phyloP scores from a whole-genome alignment of 2,329 filamentous ascomycete species.

The Westerdykella aurantiaca region DNA sequence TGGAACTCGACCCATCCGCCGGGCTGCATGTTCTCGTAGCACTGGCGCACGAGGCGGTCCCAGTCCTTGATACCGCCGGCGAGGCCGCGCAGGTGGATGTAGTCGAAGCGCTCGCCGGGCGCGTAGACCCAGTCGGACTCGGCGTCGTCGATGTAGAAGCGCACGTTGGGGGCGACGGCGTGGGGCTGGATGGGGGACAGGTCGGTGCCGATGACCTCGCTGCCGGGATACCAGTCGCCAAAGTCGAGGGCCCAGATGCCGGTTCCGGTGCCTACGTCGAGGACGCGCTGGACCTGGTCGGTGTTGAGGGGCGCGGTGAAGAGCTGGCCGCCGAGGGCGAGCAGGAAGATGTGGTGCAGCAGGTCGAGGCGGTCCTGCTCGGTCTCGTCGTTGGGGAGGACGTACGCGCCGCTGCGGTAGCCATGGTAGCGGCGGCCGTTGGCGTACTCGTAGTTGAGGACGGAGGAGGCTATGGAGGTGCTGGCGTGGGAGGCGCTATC shows the following conservation, averaged over 20 bases:
- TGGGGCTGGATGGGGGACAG: slow-evolving; percentile 36
- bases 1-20: slow-evolving; percentile 36
- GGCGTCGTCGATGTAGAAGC: slow-evolving; percentile 41
- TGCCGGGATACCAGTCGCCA: slow-evolving; percentile 31
- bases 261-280: slow-evolving; percentile 39
- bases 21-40: slow-evolving; percentile 23
- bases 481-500: slow-evolving; percentile 20
- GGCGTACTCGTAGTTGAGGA: slow-evolving; percentile 35
- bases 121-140: slow-evolving; percentile 37
- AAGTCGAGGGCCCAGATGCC: slow-evolving; percentile 37
- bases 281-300: slow-evolving; percentile 35
- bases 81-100: slow-evolving; percentile 31
- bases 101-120: slow-evolving; percentile 31
- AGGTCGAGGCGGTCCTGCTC: slow-evolving; percentile 38
- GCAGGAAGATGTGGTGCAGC: slow-evolving; percentile 35
- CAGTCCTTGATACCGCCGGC: slow-evolving; percentile 29
- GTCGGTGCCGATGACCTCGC: slow-evolving; percentile 35
- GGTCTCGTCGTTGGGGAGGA: slow-evolving; percentile 36
- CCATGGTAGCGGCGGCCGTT: slow-evolving; percentile 37
- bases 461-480: slow-evolving; percentile 33
- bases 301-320: slow-evolving; percentile 25
- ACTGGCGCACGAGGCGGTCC: slow-evolving; percentile 22
- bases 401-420: slow-evolving; percentile 32
- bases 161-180: slow-evolving; percentile 37
- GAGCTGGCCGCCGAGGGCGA: slow-evolving; percentile 34